Conservation (phyloP, 129 eudicot genomes). For the Tagetes erecta region DNA sequence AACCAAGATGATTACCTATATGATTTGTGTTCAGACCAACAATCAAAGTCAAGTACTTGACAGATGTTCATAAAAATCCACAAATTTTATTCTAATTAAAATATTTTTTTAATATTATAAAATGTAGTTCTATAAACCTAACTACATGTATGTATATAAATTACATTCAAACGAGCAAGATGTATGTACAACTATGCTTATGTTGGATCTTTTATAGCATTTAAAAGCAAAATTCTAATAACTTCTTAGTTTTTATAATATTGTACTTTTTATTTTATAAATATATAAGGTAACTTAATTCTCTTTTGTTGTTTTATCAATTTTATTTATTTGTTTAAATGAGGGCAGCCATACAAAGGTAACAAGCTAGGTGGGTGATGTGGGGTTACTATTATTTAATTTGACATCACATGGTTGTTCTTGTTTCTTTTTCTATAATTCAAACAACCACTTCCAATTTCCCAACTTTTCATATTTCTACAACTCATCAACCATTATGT, state of each 20-base stretch:
- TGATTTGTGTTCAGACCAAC: neutral
- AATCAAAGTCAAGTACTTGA: neutral
- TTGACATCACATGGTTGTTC: constrained; percentile 28
- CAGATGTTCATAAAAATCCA: neutral
- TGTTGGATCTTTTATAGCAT: neutral
- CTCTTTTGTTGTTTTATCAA: neutral
- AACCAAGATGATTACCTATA: neutral
- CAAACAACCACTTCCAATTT: constrained; percentile 1
- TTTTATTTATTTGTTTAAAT: neutral
- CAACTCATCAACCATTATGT: neutral
- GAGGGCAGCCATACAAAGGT: constrained; percentile 4
- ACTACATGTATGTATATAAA: too few relatives aligned
- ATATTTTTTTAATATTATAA: neutral
- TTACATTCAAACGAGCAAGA: neutral
- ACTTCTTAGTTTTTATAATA: neutral
- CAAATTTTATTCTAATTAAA: neutral
- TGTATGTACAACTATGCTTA: neutral
- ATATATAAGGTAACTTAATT: neutral
- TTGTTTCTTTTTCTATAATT: constrained; percentile 21
- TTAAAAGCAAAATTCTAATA: neutral
- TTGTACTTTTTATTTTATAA: too few relatives aligned
- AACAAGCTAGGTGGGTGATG: constrained; percentile 19
- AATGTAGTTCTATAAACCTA: neutral
- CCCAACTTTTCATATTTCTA: constrained; percentile 6
- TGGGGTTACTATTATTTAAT: constrained; percentile 32